Percentiles rank a stretch among this genome's conserved stretches.
Conservation (phyloP, 139 green algal species). For the Coccomyxa sp. region DNA sequence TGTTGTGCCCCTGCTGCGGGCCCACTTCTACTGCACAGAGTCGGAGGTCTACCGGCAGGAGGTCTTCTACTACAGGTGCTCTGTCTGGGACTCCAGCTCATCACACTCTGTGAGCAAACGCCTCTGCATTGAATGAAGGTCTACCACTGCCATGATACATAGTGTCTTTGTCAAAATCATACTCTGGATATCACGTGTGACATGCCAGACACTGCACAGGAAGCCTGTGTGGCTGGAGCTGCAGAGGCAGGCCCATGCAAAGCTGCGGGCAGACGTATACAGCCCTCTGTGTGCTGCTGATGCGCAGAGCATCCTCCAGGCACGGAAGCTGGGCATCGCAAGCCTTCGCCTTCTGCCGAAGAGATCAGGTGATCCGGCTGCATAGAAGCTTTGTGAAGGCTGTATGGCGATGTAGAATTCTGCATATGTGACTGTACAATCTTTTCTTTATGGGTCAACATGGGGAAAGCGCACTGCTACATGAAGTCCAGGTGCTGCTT, state of each 20-base stretch:
- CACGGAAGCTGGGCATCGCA: conserved; percentile 62
- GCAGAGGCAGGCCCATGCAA: conserved; percentile 21
- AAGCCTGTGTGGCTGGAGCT: conserved; percentile 80
- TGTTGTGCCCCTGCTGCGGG: conserved; percentile 72
- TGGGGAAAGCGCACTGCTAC: no score
- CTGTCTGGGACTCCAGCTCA: neutral
- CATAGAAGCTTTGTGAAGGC: no score
- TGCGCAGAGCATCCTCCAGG: conserved; percentile 36
- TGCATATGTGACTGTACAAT: no score
- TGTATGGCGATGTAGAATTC: no score
- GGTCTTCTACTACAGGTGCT: conserved; percentile 76
- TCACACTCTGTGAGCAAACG: neutral
- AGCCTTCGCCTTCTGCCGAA: conserved; percentile 81
- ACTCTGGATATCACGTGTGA: neutral
- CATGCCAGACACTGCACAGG: conserved; percentile 18
- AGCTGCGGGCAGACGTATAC: conserved; percentile 32
- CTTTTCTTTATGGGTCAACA: no score
- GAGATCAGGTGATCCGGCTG: conserved; percentile 13
- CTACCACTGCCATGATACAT: neutral
- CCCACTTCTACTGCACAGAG: conserved; percentile 90
- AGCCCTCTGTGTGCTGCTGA: conserved; percentile 16
- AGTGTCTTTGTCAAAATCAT: neutral
- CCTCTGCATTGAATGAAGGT: neutral
- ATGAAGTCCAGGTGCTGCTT: no score
- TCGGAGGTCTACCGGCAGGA: conserved; percentile 68